Conservation (phyloP, 768 basidiomycete species). For the Pholiota conissans region DNA sequence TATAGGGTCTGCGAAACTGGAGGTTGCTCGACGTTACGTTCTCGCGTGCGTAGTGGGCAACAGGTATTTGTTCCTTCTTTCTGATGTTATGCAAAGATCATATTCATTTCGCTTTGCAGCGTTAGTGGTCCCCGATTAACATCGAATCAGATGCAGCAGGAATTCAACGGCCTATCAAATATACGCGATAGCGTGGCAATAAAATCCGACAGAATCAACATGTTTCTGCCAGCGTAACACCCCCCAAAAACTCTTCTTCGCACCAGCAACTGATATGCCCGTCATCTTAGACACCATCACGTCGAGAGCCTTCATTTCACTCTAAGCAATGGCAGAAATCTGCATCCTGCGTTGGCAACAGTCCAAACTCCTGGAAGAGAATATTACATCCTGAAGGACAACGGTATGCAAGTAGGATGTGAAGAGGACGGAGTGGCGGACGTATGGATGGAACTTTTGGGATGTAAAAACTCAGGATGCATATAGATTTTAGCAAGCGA, state of each 20-base stretch:
- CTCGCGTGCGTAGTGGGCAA: constrained; percentile 74
- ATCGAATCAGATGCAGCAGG: constrained; percentile 68
- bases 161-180: constrained; percentile 53
- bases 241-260: too few relatives aligned
- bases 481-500: too few relatives aligned
- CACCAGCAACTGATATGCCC: not conserved
- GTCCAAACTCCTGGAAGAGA: constrained; percentile 71
- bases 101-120: constrained; percentile 33
- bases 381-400: constrained; percentile 70
- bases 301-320: constrained; percentile 76
- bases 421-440: constrained; percentile 71
- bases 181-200: not conserved
- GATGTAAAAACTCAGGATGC: constrained; percentile 35
- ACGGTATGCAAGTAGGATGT: constrained; percentile 74
- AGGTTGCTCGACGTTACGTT: constrained; percentile 62
- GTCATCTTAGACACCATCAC: constrained; percentile 65
- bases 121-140: constrained; percentile 73
- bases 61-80: constrained; percentile 40
- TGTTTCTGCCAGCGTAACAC: constrained; percentile 68
- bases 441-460: constrained; percentile 62
- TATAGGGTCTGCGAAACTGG: constrained; percentile 38
- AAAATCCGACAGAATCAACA: constrained; percentile 36
- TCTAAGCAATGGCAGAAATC: constrained; percentile 33
- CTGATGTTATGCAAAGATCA: constrained; percentile 2
- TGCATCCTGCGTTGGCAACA: constrained; percentile 66